These are phyloP conservation scores for Ambrosia trifida DNA, from an alignment of 129 eudicot genomes.

Conservation along the genomic window DNA sequence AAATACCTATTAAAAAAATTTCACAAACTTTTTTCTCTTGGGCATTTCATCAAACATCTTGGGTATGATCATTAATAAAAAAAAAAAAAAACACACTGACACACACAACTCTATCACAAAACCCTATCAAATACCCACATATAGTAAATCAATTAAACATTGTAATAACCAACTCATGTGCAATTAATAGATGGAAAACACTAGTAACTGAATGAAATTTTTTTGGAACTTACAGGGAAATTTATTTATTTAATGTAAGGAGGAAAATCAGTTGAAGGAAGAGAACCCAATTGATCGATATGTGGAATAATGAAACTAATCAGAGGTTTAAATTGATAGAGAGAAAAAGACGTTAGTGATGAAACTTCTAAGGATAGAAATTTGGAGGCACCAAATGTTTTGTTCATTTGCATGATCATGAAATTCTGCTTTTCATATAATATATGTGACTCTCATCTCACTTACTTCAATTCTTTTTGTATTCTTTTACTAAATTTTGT, in stretches of 20 bases:
- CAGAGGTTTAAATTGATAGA: background rate
- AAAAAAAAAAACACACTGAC: background rate
- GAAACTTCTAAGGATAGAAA: background rate
- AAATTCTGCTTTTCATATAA: background rate
- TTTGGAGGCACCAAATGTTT: background rate
- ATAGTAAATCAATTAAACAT: background rate
- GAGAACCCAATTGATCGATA: background rate
- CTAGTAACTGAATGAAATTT: background rate
- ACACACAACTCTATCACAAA: background rate
- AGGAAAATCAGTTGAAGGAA: background rate
- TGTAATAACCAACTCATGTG: background rate
- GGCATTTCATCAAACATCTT: background rate
- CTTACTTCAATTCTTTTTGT: no score
- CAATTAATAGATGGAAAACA: no score
- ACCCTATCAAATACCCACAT: background rate
- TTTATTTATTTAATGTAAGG: background rate
- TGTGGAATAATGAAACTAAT: background rate
- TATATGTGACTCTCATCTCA: background rate
- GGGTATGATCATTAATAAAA: background rate
- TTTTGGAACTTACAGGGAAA: background rate
- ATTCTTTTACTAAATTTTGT: no score
- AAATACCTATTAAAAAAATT: background rate
- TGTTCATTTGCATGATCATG: background rate
- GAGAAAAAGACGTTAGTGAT: slow-evolving; percentile 16
- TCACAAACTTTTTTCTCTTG: background rate